phyloP scores from a whole-genome alignment of 495 filamentous ascomycete genomes.

The Xylaria bambusicola region DNA sequence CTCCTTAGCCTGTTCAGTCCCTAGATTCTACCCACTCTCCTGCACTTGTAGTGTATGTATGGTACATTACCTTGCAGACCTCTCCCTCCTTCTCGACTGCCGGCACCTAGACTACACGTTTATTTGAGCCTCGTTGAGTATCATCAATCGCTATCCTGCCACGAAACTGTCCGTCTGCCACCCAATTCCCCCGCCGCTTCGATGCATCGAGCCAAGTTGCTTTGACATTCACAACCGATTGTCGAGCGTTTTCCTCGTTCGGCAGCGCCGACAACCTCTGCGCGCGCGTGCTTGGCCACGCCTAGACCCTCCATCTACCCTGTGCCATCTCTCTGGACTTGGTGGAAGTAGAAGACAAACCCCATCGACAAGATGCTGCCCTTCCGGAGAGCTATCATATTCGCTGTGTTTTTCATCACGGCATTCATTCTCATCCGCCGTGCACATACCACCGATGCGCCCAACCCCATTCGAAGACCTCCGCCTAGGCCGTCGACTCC shows the following conservation, averaged over 20 bases:
- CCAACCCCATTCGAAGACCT: constrained; percentile 36
- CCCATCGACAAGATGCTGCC: constrained; percentile 52
- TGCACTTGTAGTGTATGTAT: too few species aligned
- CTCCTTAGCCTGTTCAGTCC: neutral
- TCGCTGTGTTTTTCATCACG: constrained; percentile 66
- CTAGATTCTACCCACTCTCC: too few species aligned
- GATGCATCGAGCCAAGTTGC: constrained; percentile 9
- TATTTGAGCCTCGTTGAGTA: too few species aligned
- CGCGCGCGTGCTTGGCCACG: neutral
- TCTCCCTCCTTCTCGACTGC: neutral
- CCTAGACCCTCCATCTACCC: neutral
- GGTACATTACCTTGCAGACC: neutral
- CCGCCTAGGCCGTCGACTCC: constrained; percentile 34
- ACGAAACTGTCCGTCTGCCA: too few species aligned
- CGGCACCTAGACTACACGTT: neutral
- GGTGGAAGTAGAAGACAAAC: neutral
- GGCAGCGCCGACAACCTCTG: neutral
- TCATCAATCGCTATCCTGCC: too few species aligned
- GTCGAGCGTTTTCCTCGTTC: constrained; percentile 5
- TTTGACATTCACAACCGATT: neutral
- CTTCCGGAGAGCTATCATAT: constrained; percentile 70
- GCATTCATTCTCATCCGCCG: constrained; percentile 71
- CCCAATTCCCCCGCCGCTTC: neutral
- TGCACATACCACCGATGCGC: constrained; percentile 46
- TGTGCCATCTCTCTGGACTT: neutral